Base-by-base conservation (phyloP, 2,329 filamentous ascomycete species). In the Epichloe brachyelytri region DNA sequence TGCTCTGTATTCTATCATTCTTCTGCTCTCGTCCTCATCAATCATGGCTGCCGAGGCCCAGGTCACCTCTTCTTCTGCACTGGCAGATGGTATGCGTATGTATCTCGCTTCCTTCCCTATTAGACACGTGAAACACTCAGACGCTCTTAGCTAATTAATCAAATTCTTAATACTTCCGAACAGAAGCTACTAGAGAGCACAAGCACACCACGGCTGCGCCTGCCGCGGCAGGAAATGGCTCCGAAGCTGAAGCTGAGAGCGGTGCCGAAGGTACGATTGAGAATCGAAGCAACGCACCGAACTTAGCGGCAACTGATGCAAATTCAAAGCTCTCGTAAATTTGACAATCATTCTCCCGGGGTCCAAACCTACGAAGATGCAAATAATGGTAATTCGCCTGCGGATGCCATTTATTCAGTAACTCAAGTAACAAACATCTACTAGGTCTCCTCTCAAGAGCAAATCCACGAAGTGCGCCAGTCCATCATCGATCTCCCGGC, bases 391-490 rank as follows among this genome's bases (percentile, higher is more conserved):
- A 69, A 70, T 78, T 40, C 33, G 17, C 12, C 17, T 22, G 5
- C 33, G 10, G 30, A 17, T 8, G 15, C 12, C 8, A 11, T 17
- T 20, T 36, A 15, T n/a, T 30, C 11, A 30, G 5, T 3, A 22
- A 19, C 20, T 47, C 20, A 44, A 26, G 20, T 39, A 14, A 26
- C 38, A 12, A 19, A 26, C n/a, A 14, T 33, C 61, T 34, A 41
- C 36, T 36, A 93, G 86, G 86, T 95, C 51, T 91, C 88, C 41
- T 84, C 84, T 58, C 86, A 95, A 75, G 94, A 98, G 71, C 91
- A 96, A 68, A 85, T 97, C 55, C 93, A 97, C 70, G 93, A 98
- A 74, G 83, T 98, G 60, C 87, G 93, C 58, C 93, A 97, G 71
- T 91, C 90, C 55, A 86, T 98, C 65, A 89, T 96, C 71, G 93